Evolutionary conservation across 2,329 filamentous ascomycete genomes (phyloP), one percentile per base, ranked within the genome.

Genomic region (Cadophora sp.): DNA sequence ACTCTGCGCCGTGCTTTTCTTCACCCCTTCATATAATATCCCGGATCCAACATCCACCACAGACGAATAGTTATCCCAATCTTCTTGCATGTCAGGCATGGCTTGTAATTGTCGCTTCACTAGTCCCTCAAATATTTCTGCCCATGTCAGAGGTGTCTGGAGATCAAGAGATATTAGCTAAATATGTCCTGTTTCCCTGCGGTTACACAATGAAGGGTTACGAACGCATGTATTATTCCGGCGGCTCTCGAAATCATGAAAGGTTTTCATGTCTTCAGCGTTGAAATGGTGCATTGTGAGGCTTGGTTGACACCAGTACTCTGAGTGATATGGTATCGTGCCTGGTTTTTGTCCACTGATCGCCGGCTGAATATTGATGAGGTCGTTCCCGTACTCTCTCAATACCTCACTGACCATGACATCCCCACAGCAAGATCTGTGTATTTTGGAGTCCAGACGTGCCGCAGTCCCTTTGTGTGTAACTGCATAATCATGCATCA

Each of bases 261-360:
- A 86, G 60, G 85, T 56, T 60, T 43, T 46, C 56, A 67, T 67
- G 12, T 67, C 65, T 26, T n/a, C 40, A 79, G 84, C 79, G 60
- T 82, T 83, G 76, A 87, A 81, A 72, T 87, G 84, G 71, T 87
- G 85, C 82, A 87, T 84, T 6, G 84, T 86, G 51, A 87, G 73
- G 9, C 85, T 80, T 6, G 85, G 85, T 69, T 86, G 81, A 69
- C 85, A 87, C 84, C 85, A 87, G 69, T 86, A 46, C 40, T 70
- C n/a, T 80, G 73, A 46, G 81, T 75, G 75, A 62, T 79, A 87
- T 3, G 83, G 83, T 40, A 87, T 74, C 14, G 82, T 84, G 48
- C 78, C 81, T 6, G 83, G 83, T 73, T 84, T 86, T 72, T 87
- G 85, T 65, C 85, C 84, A 71, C 86, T 86, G 73, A 87, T 82